Evolutionary conservation across 164 flowering plant genomes (phyloP).

Genomic region (Magnolia changhungtana): DNA sequence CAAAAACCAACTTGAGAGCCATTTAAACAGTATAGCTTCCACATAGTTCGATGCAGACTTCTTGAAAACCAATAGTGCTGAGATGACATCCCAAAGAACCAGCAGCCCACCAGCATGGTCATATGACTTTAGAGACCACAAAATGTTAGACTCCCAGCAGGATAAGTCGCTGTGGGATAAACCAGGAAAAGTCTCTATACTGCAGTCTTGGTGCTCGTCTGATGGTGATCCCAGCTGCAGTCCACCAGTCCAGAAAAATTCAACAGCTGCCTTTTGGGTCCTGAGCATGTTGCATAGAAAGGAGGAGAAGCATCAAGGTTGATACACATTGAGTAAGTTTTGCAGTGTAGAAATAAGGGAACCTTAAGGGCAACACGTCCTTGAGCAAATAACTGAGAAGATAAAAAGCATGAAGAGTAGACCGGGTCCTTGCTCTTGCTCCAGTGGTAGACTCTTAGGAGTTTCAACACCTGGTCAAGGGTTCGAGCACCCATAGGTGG

Average conservation of each 20-base stretch:
- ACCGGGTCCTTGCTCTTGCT: no score
- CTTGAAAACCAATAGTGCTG: constrained; percentile 67
- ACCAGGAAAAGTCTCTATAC: constrained; percentile 31
- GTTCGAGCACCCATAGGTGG: no score
- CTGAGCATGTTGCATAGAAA: constrained; percentile 27
- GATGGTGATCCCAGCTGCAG: constrained; percentile 38
- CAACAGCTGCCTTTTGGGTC: constrained; percentile 67
- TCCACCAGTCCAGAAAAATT: constrained; percentile 87
- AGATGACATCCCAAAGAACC: constrained; percentile 74
- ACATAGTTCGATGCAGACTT: constrained; percentile 43
- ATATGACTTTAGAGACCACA: constrained; percentile 58
- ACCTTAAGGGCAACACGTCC: background rate
- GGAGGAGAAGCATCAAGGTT: background rate
- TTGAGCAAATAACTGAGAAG: background rate
- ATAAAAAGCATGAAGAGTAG: no score
- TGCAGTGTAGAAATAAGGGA: background rate
- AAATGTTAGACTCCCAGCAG: constrained; percentile 57
- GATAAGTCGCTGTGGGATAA: constrained; percentile 44
- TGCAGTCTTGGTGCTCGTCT: constrained; percentile 17
- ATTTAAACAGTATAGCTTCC: constrained; percentile 43
- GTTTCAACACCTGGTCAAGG: no score
- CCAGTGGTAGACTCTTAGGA: no score
- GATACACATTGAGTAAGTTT: background rate
- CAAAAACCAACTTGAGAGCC: constrained; percentile 49
- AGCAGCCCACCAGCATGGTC: constrained; percentile 42